Evolutionary conservation across 2,329 filamentous ascomycete genomes (phyloP), one percentile per base, ranked within the genome.

Genomic region (Paracoccidioides brasiliensis): DNA sequence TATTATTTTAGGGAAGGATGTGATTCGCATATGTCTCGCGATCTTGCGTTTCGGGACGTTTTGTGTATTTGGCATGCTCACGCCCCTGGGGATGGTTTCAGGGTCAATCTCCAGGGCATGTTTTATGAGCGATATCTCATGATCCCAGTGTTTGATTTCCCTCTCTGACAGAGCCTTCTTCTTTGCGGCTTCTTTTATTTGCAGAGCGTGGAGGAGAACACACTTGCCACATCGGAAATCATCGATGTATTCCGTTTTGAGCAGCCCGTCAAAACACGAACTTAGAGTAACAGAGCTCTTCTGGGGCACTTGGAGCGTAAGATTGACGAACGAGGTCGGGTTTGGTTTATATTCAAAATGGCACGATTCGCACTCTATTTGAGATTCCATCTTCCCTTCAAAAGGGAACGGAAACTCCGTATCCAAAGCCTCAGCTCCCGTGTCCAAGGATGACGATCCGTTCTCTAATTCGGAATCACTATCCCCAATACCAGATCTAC

Each of bases 221-320:
- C 93, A 98, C 71, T 84, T 87, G 64, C 96, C 93, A 73, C 93
- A 98, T 63, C 88, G 90, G 76, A 94, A 98, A 68, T 95, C 93
- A 60, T 97, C 91, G 61, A 98, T 96, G 67, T 90, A 86, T 70
- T 98, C 93, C 0, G 88, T 89, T 72, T 95, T 95, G 62, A 98
- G 84, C 70, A 96, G 85, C 43, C 87, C 87, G 64, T 98, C 93
- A 64, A 98, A 93, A 70, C 93, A 98, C 7, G 83, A 78, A 66
- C 86, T 90, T 14, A 98, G 78, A 0, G 88, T 85, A 0, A 90
- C 90, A 2, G 88, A 86, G 52, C 79, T 83, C 59, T 84, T 81
- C 67, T 93, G 88, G 0, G 93, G 93, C 3, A 98, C 93, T 64
- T 90, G 89, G 54, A 98, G 75, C 1, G 91, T 97, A 60, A 98